phyloP scores from a whole-genome alignment of 75 land plant species.

The Selaginella tamariscina region DNA sequence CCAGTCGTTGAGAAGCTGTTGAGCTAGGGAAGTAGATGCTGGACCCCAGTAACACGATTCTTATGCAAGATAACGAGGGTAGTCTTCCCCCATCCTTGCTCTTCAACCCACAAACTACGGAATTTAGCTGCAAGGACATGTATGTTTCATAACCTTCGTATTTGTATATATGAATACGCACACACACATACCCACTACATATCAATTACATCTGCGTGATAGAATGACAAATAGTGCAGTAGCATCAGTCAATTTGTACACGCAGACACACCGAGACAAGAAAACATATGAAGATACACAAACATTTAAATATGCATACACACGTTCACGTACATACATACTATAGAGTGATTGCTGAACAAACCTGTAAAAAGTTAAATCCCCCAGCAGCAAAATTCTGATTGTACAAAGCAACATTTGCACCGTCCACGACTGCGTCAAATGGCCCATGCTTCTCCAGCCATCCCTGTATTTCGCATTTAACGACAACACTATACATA shows the following conservation, averaged over 20 bases:
- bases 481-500: neutral
- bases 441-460: slow-evolving; percentile 54
- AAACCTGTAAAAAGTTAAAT: slow-evolving; percentile 24
- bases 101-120: slow-evolving; percentile 48
- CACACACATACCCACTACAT: too few species aligned
- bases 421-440: slow-evolving; percentile 88
- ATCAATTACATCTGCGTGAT: too few species aligned
- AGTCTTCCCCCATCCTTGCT: slow-evolving; percentile 37
- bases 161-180: too few species aligned
- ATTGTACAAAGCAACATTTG: slow-evolving; percentile 71
- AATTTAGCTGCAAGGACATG: slow-evolving; percentile 37
- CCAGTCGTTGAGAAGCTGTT: slow-evolving; percentile 38
- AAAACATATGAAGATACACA: slow-evolving; percentile 25
- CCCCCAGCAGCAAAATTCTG: slow-evolving; percentile 31
- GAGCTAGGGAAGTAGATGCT: slow-evolving; percentile 31
- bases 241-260: too few species aligned
- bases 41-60: slow-evolving; percentile 31
- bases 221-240: neutral
- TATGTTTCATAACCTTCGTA: too few species aligned
- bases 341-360: neutral
- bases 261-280: too few species aligned
- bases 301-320: slow-evolving; percentile 16
- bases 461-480: slow-evolving; percentile 48
- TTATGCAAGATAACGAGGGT: slow-evolving; percentile 61
- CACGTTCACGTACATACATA: neutral